These are phyloP conservation scores for Epichloe brachyelytri DNA, from an alignment of 2,329 filamentous ascomycete species.

Conservation along the genomic window DNA sequence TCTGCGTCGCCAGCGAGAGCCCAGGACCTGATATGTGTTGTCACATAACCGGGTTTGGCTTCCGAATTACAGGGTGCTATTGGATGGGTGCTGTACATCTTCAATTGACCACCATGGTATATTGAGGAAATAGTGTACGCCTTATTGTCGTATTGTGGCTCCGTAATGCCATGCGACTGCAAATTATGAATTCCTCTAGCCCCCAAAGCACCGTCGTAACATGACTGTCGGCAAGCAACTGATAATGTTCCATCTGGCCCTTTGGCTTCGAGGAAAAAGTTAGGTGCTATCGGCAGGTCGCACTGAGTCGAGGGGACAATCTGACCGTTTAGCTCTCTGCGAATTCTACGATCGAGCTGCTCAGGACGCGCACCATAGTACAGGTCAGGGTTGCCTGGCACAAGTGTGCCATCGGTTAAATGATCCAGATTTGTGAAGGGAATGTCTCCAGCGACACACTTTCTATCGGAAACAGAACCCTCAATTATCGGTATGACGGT, in stretches of 20 bases:
- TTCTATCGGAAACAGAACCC: slow-evolving; percentile 9
- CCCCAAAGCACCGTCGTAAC: neutral
- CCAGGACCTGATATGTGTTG: too few species aligned
- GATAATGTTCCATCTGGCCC: slow-evolving; percentile 17
- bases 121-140: neutral
- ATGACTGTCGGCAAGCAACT: slow-evolving; percentile 3
- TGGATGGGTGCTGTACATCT: too few species aligned
- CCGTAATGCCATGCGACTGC: neutral
- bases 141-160: neutral
- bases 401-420: slow-evolving; percentile 22
- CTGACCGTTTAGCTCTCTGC: slow-evolving; percentile 5
- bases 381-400: slow-evolving; percentile 18
- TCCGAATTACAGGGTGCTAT: too few species aligned
- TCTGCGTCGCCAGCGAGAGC: too few species aligned
- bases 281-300: slow-evolving; percentile 21
- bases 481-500: slow-evolving; percentile 21
- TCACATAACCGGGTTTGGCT: too few species aligned
- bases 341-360: slow-evolving; percentile 16
- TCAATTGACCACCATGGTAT: neutral
- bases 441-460: slow-evolving; percentile 14
- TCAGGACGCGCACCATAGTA: slow-evolving; percentile 21
- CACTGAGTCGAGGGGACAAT: slow-evolving; percentile 21
- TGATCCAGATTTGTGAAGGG: slow-evolving; percentile 22
- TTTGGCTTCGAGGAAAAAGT: slow-evolving; percentile 27
- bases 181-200: neutral